phyloP scores from a whole-genome alignment of 441 rosid species.

The Daphne laureola region DNA sequence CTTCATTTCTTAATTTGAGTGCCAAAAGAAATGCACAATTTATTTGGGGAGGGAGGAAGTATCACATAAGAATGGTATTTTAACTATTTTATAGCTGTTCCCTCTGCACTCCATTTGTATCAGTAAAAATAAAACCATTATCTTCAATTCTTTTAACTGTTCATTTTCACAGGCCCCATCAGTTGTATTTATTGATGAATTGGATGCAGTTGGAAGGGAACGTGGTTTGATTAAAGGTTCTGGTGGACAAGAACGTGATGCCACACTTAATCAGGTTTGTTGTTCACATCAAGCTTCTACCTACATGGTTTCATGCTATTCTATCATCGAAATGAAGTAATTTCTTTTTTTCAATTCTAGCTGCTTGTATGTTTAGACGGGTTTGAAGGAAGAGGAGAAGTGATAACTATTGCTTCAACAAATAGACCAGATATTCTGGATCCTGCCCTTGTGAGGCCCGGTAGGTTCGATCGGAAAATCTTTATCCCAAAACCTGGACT shows the following conservation, averaged over 20 bases:
- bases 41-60: too few species aligned
- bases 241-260: conserved; percentile 98
- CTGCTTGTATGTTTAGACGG: conserved; percentile 95
- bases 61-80: too few species aligned
- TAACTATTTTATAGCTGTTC: not conserved
- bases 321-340: not conserved
- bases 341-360: conserved; percentile 22
- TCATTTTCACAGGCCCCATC: conserved; percentile 64
- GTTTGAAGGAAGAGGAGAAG: conserved; percentile 96
- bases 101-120: conserved; percentile 4
- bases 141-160: not conserved
- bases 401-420: conserved; percentile 92
- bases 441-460: conserved; percentile 94
- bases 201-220: conserved; percentile 98
- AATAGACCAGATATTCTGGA: conserved; percentile 95
- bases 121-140: not conserved
- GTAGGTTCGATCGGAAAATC: conserved; percentile 81
- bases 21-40: too few species aligned
- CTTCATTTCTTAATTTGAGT: too few species aligned
- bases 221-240: conserved; percentile 94
- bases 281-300: not conserved
- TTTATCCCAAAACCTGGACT: conserved; percentile 84
- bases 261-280: conserved; percentile 89
- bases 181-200: conserved; percentile 84
- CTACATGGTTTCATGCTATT: not conserved